phyloP scores from a whole-genome alignment of 2,329 filamentous ascomycete genomes.

The Davidsoniella virescens region DNA sequence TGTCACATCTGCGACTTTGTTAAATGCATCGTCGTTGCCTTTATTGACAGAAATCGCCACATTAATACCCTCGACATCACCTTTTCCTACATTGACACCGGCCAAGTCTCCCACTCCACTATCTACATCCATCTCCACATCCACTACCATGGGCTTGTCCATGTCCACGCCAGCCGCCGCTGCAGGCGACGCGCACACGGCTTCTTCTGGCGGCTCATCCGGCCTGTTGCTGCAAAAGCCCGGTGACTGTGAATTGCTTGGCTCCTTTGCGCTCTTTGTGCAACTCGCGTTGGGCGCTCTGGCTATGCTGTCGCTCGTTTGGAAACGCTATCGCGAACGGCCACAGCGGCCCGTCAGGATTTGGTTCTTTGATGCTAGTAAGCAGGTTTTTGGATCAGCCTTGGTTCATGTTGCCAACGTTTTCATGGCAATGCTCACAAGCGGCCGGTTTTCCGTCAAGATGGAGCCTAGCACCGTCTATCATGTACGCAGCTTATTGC shows the following conservation, averaged over 20 bases:
- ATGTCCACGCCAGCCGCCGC: conserved; percentile 18
- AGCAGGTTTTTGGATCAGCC: conserved; percentile 88
- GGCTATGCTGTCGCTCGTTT: conserved; percentile 74
- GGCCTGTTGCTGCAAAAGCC: conserved; percentile 15
- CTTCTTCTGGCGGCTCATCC: conserved; percentile 15
- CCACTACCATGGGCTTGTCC: conserved; percentile 17
- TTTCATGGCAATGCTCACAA: conserved; percentile 91
- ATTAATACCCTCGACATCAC: conserved; percentile 9
- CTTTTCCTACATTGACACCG: background rate
- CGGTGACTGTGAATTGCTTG: conserved; percentile 74
- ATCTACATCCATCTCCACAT: background rate
- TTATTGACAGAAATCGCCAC: background rate
- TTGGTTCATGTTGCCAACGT: conserved; percentile 86
- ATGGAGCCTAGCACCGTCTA: conserved; percentile 30
- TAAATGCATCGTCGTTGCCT: background rate
- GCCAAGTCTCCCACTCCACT: background rate
- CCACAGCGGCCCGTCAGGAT: conserved; percentile 88
- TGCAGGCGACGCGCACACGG: background rate
- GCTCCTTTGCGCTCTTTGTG: conserved; percentile 78
- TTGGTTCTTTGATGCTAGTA: conserved; percentile 95
- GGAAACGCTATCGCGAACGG: conserved; percentile 81
- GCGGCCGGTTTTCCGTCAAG: conserved; percentile 60
- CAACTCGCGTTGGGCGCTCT: conserved; percentile 73
- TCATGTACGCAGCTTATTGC: conserved; percentile 22
- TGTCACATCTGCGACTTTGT: background rate